Evolutionary conservation across 352 stramenopile species (phyloP).

Genomic region (Phytophthora cajani): DNA sequence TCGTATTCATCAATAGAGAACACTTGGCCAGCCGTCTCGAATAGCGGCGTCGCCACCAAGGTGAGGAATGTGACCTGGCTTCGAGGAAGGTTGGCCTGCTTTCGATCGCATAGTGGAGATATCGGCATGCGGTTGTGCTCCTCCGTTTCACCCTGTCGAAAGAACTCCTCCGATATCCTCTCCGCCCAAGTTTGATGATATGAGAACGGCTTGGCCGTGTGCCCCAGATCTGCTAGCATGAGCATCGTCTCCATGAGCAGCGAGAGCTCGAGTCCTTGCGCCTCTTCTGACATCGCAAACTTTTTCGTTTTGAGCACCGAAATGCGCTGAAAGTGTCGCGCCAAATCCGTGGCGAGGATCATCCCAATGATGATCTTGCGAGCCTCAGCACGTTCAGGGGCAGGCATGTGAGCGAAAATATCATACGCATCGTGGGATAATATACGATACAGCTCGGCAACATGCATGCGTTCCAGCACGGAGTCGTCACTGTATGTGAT

Average conservation of each 20-base stretch:
- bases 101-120: conserved; percentile 66
- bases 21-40: conserved; percentile 62
- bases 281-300: conserved; percentile 60
- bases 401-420: conserved; percentile 59
- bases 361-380: conserved; percentile 81
- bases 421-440: conserved; percentile 69
- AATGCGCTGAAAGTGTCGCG: conserved; percentile 74
- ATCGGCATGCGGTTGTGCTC: conserved; percentile 59
- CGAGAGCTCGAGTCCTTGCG: conserved; percentile 56
- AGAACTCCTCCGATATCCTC: conserved; percentile 76
- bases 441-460: conserved; percentile 71
- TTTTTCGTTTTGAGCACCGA: conserved; percentile 76
- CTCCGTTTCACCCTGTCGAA: conserved; percentile 68
- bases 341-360: conserved; percentile 81
- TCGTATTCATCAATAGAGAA: conserved; percentile 73
- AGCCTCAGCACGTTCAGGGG: conserved; percentile 39
- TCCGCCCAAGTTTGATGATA: conserved; percentile 71
- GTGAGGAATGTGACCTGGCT: conserved; percentile 76
- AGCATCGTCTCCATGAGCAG: conserved; percentile 79
- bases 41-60: conserved; percentile 66
- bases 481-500: conserved; percentile 94
- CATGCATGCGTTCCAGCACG: conserved; percentile 84
- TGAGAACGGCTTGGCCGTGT: conserved; percentile 69
- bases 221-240: conserved; percentile 71
- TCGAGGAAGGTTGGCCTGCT: conserved; percentile 61